Evolutionary conservation across 495 filamentous ascomycete species (phyloP).

Genomic region (Penicillium canariense): DNA sequence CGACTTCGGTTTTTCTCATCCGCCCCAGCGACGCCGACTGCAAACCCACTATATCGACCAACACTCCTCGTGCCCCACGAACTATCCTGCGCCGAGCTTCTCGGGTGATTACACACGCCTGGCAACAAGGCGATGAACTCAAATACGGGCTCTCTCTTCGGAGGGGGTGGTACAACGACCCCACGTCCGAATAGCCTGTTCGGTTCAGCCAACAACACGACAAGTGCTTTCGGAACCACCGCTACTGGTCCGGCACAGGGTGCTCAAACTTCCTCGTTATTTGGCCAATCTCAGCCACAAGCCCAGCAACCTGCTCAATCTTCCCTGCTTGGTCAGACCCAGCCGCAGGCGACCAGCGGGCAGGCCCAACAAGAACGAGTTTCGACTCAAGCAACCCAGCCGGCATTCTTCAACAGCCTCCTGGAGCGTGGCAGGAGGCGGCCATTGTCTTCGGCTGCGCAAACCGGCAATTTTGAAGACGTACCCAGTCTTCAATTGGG

Average conservation of each 20-base stretch:
- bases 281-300: slow-evolving; percentile 34
- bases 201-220: slow-evolving; percentile 34
- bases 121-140: slow-evolving; percentile 19
- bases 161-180: slow-evolving; percentile 29
- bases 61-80: not conserved
- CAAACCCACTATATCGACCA: not conserved
- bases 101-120: not conserved
- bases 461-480: slow-evolving; percentile 45
- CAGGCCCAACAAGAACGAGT: slow-evolving; percentile 21
- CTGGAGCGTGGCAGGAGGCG: slow-evolving; percentile 68
- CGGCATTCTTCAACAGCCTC: slow-evolving; percentile 84
- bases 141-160: slow-evolving; percentile 36
- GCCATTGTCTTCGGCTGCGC: slow-evolving; percentile 36
- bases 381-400: slow-evolving; percentile 41
- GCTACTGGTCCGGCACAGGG: slow-evolving; percentile 22
- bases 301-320: slow-evolving; percentile 31
- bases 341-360: slow-evolving; percentile 17
- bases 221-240: slow-evolving; percentile 28
- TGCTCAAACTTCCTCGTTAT: slow-evolving; percentile 26
- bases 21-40: slow-evolving; percentile 1
- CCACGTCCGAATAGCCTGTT: slow-evolving; percentile 33
- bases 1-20: slow-evolving; percentile 13
- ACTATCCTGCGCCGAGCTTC: not conserved
- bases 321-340: slow-evolving; percentile 33
- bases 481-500: slow-evolving; percentile 70